Conservation (phyloP, 2,329 filamentous ascomycete species). For the Triangularia verruculosa region DNA sequence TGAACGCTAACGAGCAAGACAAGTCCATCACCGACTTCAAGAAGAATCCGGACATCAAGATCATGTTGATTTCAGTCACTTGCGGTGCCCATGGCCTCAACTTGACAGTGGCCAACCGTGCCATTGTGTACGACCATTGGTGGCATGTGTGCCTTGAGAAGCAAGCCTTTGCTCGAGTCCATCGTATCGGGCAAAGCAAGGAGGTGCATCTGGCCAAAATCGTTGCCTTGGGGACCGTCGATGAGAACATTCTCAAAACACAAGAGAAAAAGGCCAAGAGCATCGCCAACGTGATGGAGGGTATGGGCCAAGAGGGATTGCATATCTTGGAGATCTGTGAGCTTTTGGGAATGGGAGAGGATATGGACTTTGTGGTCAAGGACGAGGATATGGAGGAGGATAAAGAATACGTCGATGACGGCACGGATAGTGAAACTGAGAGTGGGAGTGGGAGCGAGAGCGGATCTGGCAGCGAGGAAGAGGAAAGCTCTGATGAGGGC, state of each 20-base stretch:
- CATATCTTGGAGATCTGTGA: too few relatives aligned
- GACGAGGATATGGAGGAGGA: not conserved
- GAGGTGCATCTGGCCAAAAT: constrained; percentile 14
- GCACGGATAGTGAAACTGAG: not conserved
- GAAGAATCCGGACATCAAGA: constrained; percentile 7
- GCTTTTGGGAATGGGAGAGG: not conserved
- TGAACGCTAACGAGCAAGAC: not conserved
- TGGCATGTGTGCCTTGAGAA: constrained; percentile 17
- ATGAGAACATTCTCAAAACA: constrained; percentile 12
- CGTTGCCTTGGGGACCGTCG: constrained; percentile 4
- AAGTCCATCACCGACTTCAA: constrained; percentile 12
- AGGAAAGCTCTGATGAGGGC: not conserved
- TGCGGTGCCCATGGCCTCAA: constrained; percentile 19
- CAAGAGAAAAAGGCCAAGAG: constrained; percentile 13
- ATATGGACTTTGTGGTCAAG: not conserved
- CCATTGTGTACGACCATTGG: constrained; percentile 20
- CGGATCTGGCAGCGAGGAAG: not conserved
- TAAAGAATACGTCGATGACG: not conserved
- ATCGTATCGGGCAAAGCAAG: constrained; percentile 21
- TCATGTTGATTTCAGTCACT: constrained; percentile 17
- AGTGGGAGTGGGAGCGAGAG: not conserved
- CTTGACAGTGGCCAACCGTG: constrained; percentile 19
- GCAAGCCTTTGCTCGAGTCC: constrained; percentile 19
- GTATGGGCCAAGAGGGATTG: not conserved
- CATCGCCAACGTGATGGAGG: not conserved